Percentiles rank a stretch among this genome's conserved stretches.
Conservation (phyloP, 2,329 filamentous ascomycete species). For the Aspergillus pseudotamarii region DNA sequence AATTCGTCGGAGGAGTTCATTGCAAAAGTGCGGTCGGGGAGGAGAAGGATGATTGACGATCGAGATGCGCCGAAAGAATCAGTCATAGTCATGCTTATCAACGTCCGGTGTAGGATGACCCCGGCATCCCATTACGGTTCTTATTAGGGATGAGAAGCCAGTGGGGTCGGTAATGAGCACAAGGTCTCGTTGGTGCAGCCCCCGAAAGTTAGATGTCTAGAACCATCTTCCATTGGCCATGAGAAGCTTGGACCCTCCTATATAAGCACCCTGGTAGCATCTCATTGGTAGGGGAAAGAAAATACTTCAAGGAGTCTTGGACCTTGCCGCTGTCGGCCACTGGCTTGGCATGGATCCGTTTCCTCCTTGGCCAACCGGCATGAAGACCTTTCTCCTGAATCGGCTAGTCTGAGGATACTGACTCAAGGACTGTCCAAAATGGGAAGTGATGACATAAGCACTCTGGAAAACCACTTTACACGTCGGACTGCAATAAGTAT, state of each 20-base stretch:
- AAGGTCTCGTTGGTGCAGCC: slow-evolving; percentile 15
- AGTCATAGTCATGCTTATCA: slow-evolving; percentile 6
- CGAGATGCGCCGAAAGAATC: background rate
- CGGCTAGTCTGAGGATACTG: slow-evolving; percentile 7
- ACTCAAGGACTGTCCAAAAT: background rate
- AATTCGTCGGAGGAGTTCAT: slow-evolving; percentile 12
- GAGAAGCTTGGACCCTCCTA: slow-evolving; percentile 7
- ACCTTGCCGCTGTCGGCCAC: background rate
- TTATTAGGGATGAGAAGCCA: slow-evolving; percentile 12
- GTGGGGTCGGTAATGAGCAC: slow-evolving; percentile 12
- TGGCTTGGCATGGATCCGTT: slow-evolving; percentile 20
- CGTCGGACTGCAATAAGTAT: slow-evolving; percentile 27
- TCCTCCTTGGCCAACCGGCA: slow-evolving; percentile 12
- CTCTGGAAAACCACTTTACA: slow-evolving; percentile 38
- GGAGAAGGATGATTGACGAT: background rate
- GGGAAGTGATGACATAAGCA: slow-evolving; percentile 2
- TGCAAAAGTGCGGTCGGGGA: slow-evolving; percentile 5
- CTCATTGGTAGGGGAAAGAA: slow-evolving; percentile 13
- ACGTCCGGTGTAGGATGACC: slow-evolving; percentile 3
- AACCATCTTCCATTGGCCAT: slow-evolving; percentile 7
- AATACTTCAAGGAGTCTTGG: background rate
- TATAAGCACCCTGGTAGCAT: background rate
- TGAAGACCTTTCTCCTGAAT: slow-evolving; percentile 18
- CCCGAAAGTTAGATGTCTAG: slow-evolving; percentile 17
- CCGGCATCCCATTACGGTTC: slow-evolving; percentile 4